Evolutionary conservation across 2,329 filamentous ascomycete genomes (phyloP).

Genomic region (Fusarium sp.): DNA sequence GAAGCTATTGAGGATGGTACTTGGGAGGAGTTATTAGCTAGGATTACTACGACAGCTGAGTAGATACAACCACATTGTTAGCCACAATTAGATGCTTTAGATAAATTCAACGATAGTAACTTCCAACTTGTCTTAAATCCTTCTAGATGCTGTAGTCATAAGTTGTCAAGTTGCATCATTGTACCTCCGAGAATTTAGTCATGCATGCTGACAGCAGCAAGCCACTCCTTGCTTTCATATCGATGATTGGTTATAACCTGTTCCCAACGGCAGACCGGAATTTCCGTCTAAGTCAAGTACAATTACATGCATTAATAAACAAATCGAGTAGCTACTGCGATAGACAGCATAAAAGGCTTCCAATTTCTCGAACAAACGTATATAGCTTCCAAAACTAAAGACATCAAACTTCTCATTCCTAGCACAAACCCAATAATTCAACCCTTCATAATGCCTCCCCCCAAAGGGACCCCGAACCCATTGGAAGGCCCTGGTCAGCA

Average conservation of each 20-base stretch:
- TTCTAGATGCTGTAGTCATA: background rate
- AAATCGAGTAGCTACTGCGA: too few relatives aligned
- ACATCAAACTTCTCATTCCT: background rate
- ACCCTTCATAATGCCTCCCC: conserved; percentile 12
- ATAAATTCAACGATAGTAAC: background rate
- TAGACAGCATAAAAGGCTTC: background rate
- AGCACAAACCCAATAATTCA: too few relatives aligned
- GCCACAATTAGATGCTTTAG: background rate
- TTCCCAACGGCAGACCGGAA: background rate
- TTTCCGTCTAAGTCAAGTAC: conserved; percentile 5
- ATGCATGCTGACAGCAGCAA: background rate
- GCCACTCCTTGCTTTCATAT: background rate
- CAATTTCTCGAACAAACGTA: background rate
- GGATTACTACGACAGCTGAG: background rate
- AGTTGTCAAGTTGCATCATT: background rate
- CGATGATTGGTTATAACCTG: background rate
- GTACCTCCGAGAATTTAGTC: background rate
- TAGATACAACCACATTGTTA: background rate
- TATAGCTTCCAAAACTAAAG: too few relatives aligned
- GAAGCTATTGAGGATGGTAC: conserved; percentile 7
- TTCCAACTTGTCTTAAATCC: too few relatives aligned
- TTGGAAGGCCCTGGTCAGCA: conserved; percentile 20
- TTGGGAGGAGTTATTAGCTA: conserved; percentile 19
- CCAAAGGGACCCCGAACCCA: conserved; percentile 14
- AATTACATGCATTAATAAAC: background rate